These are phyloP conservation scores for Xanthoceras sorbifolium DNA, from an alignment of 345 rosid species.

Conservation along the genomic window DNA sequence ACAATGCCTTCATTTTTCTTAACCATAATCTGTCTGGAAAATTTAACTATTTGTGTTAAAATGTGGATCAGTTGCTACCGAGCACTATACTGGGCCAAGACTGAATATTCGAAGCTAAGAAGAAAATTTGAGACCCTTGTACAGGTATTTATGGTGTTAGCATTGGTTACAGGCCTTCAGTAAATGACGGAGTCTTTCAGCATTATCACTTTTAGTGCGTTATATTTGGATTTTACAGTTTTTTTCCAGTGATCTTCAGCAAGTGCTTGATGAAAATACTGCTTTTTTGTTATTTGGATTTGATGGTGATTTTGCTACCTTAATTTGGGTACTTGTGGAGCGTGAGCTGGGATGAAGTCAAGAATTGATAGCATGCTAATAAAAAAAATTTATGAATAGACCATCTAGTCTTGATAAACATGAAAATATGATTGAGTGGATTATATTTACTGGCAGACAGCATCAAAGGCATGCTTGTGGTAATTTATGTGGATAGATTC, in stretches of 20 bases:
- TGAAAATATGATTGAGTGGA: neutral
- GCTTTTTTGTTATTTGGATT: neutral
- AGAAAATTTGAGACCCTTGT: constrained; percentile 25
- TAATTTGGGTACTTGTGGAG: neutral
- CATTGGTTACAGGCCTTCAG: neutral
- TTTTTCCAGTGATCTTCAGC: no score
- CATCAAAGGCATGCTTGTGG: neutral
- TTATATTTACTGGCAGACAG: neutral
- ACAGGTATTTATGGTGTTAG: constrained; percentile 21
- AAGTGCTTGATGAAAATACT: neutral
- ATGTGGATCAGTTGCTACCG: neutral
- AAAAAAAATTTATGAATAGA: neutral
- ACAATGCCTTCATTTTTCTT: neutral
- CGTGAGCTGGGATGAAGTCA: neutral
- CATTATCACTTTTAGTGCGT: no score
- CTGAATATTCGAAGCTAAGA: constrained; percentile 23
- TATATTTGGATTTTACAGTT: no score
- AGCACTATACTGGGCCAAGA: constrained; percentile 29
- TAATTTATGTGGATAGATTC: neutral
- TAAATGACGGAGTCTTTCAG: neutral
- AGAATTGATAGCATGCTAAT: neutral
- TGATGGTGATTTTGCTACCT: neutral
- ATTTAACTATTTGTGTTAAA: no score
- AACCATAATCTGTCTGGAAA: no score
- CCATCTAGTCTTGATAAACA: neutral